These are phyloP conservation scores for Solanum ahanhuiri DNA, from an alignment of 257 asterid genomes.

Conservation along the genomic window DNA sequence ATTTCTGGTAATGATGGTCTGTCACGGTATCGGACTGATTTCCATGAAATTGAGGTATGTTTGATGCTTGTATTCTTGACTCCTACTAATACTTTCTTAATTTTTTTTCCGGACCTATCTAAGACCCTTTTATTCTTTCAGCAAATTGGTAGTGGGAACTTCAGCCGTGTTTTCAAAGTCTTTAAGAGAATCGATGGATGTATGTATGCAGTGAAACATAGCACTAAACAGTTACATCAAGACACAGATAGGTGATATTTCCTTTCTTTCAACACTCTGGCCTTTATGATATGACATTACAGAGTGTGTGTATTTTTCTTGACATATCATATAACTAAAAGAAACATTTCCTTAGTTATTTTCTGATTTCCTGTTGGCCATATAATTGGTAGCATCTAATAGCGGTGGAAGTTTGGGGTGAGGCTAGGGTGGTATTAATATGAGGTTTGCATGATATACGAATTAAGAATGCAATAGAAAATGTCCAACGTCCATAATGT, in stretches of 20 bases:
- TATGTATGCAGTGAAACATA: conserved; percentile 79
- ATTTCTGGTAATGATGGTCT: conserved; percentile 61
- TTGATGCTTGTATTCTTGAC: neutral
- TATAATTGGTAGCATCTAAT: neutral
- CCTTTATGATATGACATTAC: neutral
- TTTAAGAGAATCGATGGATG: conserved; percentile 90
- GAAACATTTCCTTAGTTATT: neutral
- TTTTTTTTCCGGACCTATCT: neutral
- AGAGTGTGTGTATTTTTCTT: neutral
- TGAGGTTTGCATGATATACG: neutral
- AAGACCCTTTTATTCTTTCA: conserved; percentile 8
- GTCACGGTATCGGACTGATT: conserved; percentile 77
- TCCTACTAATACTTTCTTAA: neutral
- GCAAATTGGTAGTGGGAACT: conserved; percentile 91
- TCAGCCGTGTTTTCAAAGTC: conserved; percentile 75
- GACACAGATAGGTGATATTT: conserved; percentile 64
- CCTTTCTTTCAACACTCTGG: neutral
- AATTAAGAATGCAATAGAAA: neutral
- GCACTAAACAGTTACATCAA: conserved; percentile 55
- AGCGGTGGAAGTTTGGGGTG: neutral
- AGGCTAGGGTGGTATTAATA: neutral
- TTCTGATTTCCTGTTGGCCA: neutral
- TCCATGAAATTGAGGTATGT: conserved; percentile 72
- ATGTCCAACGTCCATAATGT: neutral
- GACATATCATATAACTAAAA: neutral